These are phyloP conservation scores for Viridothelium virens DNA, from an alignment of 495 filamentous ascomycete species.

Conservation along the genomic window DNA sequence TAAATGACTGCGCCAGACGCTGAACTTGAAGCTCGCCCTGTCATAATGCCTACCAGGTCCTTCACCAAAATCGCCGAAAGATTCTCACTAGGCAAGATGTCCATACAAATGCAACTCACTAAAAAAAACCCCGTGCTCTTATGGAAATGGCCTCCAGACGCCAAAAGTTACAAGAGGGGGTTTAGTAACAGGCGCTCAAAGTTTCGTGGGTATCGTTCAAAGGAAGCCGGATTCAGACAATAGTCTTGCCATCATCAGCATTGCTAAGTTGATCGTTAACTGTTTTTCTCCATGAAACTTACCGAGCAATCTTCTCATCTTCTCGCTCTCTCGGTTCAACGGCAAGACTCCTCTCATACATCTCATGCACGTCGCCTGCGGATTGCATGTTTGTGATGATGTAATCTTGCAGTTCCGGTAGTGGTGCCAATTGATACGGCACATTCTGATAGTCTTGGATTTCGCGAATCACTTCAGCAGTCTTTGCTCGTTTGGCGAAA, in stretches of 20 bases:
- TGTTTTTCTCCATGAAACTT: slow-evolving; percentile 21
- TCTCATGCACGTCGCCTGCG: slow-evolving; percentile 93
- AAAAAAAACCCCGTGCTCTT: background rate
- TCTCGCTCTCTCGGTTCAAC: slow-evolving; percentile 93
- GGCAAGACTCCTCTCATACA: slow-evolving; percentile 91
- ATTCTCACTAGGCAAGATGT: background rate
- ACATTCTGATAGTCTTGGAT: slow-evolving; percentile 98
- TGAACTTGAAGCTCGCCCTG: background rate
- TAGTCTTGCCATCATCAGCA: slow-evolving; percentile 45
- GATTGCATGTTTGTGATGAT: slow-evolving; percentile 90
- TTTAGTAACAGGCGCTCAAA: background rate
- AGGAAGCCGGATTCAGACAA: slow-evolving; percentile 70
- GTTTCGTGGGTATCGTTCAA: slow-evolving; percentile 34
- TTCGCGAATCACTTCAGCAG: slow-evolving; percentile 93
- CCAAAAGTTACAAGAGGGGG: background rate
- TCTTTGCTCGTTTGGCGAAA: slow-evolving; percentile 96
- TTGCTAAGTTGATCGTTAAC: background rate
- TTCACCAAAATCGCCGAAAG: background rate
- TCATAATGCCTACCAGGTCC: background rate
- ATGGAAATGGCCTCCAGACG: background rate
- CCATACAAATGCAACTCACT: background rate
- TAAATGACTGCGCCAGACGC: background rate
- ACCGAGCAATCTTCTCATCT: slow-evolving; percentile 89
- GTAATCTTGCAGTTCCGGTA: slow-evolving; percentile 91
- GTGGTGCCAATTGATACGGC: slow-evolving; percentile 79